Conservation (phyloP, 306 rosid genomes). For the Lathyrus sativus region DNA sequence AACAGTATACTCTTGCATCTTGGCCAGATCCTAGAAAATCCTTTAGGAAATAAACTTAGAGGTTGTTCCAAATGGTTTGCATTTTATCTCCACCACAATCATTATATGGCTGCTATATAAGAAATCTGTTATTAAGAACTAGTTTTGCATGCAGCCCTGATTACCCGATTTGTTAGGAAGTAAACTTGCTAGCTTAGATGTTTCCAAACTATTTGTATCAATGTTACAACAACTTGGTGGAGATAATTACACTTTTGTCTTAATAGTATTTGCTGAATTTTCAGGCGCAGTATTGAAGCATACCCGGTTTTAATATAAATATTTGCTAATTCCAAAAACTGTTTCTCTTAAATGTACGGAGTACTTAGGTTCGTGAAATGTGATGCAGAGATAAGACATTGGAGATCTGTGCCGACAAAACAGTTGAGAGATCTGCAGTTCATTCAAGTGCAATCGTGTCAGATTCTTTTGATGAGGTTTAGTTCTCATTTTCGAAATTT, state of each 20-base stretch:
- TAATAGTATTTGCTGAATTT: constrained; percentile 6
- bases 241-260: constrained; percentile 19
- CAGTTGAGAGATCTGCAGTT: constrained; percentile 49
- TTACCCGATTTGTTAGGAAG: not conserved
- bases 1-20: constrained; percentile 4
- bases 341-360: constrained; percentile 3
- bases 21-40: constrained; percentile 17
- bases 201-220: constrained; percentile 14
- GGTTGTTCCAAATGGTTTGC: constrained; percentile 7
- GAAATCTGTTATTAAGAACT: constrained; percentile 13
- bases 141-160: constrained; percentile 24
- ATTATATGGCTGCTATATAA: constrained; percentile 9
- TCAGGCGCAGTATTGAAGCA: not conserved
- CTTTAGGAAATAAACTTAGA: constrained; percentile 20
- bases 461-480: constrained; percentile 86
- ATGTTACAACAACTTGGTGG: constrained; percentile 3
- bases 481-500: constrained; percentile 33
- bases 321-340: constrained; percentile 26
- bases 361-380: constrained; percentile 34
- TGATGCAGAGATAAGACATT: constrained; percentile 65
- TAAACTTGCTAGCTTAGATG: constrained; percentile 16
- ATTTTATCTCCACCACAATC: constrained; percentile 3
- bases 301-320: not conserved
- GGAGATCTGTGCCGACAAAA: constrained; percentile 44
- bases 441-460: constrained; percentile 51